These are phyloP conservation scores for Fusarium buharicum DNA, from an alignment of 2,329 filamentous ascomycete species.

Conservation along the genomic window DNA sequence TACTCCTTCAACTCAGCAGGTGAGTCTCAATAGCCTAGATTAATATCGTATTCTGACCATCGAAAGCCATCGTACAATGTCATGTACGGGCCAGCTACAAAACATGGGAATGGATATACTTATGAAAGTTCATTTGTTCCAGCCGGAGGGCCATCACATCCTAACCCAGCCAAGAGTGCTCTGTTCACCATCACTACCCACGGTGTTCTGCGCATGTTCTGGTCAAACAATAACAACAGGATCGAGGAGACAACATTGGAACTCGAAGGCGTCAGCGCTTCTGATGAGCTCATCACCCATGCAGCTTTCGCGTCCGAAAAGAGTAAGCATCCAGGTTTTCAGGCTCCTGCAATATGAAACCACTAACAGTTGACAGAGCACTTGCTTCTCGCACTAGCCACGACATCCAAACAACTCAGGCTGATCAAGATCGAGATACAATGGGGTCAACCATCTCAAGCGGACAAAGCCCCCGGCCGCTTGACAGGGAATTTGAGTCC, in stretches of 20 bases:
- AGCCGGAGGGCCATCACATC: conserved; percentile 78
- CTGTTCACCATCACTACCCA: conserved; percentile 80
- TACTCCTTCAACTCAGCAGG: conserved; percentile 58
- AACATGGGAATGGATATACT: conserved; percentile 70
- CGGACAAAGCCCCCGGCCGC: conserved; percentile 64
- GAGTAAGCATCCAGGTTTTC: conserved; percentile 58
- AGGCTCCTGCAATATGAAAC: background rate
- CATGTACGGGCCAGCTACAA: conserved; percentile 71
- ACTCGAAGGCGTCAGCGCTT: conserved; percentile 76
- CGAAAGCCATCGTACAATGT: conserved; percentile 56
- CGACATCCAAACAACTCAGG: conserved; percentile 76
- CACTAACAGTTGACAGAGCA: conserved; percentile 54
- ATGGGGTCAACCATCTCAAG: conserved; percentile 68
- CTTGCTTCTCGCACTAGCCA: conserved; percentile 74
- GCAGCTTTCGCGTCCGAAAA: conserved; percentile 80
- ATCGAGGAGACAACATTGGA: conserved; percentile 79
- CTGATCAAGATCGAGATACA: conserved; percentile 78
- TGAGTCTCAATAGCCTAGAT: conserved; percentile 20
- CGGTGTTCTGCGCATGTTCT: conserved; percentile 79
- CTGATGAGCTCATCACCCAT: conserved; percentile 82
- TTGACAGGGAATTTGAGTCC: conserved; percentile 61
- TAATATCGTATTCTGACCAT: background rate
- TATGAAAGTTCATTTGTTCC: conserved; percentile 75
- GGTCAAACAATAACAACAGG: conserved; percentile 76
- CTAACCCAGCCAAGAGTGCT: conserved; percentile 75